These are phyloP conservation scores for Bertia moriformis DNA, from an alignment of 2,329 filamentous ascomycete genomes.

Conservation along the genomic window DNA sequence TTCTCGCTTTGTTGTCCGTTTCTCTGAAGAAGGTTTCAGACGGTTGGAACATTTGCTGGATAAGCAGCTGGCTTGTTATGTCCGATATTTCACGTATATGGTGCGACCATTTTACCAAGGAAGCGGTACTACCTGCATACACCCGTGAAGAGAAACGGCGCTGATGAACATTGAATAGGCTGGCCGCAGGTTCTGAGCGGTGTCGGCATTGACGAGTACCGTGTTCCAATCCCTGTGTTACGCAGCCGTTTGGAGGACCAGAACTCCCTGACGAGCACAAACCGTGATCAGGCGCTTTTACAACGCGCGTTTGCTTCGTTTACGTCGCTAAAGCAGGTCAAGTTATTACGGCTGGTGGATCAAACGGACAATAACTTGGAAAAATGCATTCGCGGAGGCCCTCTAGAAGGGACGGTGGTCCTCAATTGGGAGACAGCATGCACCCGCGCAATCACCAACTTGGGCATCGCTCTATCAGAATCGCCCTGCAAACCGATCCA, in stretches of 20 bases:
- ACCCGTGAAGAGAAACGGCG: too few species aligned
- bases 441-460: background rate
- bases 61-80: constrained; percentile 19
- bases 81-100: constrained; percentile 20
- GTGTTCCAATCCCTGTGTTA: too few species aligned
- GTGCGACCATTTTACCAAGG: constrained; percentile 22
- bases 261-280: background rate
- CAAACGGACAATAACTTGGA: background rate
- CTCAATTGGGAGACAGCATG: background rate
- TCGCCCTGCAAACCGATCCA: background rate
- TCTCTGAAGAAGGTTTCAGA: constrained; percentile 6
- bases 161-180: background rate
- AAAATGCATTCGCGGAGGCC: background rate
- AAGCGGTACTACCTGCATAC: constrained; percentile 14
- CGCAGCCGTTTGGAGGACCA: background rate
- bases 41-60: constrained; percentile 8
- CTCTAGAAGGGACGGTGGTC: background rate
- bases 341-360: background rate
- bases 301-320: background rate
- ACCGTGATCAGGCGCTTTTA: background rate
- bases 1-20: constrained; percentile 12
- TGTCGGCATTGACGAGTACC: too few species aligned
- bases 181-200: too few species aligned
- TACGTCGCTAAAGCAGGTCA: background rate
- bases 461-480: background rate